phyloP scores from a whole-genome alignment of 2,329 filamentous ascomycete species.

The Colletotrichum destructivum region DNA sequence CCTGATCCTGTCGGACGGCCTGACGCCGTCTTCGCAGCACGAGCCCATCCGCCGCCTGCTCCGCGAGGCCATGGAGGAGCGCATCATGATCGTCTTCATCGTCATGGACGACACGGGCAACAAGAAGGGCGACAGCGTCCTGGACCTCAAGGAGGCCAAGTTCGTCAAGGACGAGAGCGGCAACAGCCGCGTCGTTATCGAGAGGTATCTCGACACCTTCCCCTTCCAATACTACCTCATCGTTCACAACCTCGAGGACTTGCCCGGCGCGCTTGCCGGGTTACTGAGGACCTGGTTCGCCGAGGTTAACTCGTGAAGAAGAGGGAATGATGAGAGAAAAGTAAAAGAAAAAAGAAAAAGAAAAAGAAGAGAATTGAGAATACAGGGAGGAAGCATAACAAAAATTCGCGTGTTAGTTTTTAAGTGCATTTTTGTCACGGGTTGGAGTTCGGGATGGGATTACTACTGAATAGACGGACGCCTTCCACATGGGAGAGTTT shows the following conservation, averaged over 20 bases:
- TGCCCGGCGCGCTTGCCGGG: conserved; percentile 89
- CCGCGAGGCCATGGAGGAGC: conserved; percentile 89
- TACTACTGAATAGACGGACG: not conserved
- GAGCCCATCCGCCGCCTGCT: conserved; percentile 86
- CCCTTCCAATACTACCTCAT: conserved; percentile 98
- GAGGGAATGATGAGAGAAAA: conserved; percentile 18
- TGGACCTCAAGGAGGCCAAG: conserved; percentile 89
- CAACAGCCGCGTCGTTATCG: conserved; percentile 81
- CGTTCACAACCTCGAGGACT: conserved; percentile 90
- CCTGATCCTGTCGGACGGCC: conserved; percentile 92
- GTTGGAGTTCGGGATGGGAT: not conserved
- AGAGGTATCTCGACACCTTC: conserved; percentile 94
- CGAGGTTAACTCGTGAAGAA: conserved; percentile 67
- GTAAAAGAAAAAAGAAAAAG: not conserved
- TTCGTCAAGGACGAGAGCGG: conserved; percentile 78
- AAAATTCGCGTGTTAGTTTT: too few relatives aligned
- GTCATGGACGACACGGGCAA: conserved; percentile 81
- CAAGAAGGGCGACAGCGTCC: conserved; percentile 75
- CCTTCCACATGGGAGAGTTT: not conserved
- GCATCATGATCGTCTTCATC: conserved; percentile 98
- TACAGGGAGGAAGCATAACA: too few relatives aligned
- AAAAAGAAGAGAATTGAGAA: not conserved
- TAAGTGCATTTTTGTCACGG: not conserved
- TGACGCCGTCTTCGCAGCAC: conserved; percentile 87
- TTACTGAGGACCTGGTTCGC: conserved; percentile 97